These are phyloP conservation scores for Metschnikowia amazonensis DNA, from an alignment of 805 yeast genomes.

Conservation along the genomic window DNA sequence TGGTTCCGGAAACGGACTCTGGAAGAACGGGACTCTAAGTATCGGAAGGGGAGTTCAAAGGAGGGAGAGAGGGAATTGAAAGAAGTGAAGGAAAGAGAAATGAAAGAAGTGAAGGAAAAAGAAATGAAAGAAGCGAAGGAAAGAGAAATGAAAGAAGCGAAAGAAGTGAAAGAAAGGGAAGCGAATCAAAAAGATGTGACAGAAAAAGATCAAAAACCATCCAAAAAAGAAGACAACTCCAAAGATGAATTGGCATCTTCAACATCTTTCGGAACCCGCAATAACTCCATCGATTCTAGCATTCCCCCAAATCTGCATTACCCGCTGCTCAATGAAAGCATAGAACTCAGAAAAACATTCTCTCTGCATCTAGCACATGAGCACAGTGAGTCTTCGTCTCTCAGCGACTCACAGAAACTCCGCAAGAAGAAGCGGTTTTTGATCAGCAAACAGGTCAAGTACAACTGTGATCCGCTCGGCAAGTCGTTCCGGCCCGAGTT, in stretches of 20 bases:
- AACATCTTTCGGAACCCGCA: slow-evolving; percentile 1
- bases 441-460: slow-evolving; percentile 61
- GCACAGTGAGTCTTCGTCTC: slow-evolving; percentile 18
- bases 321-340: slow-evolving; percentile 1
- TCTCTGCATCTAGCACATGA: slow-evolving; percentile 14
- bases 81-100: no score
- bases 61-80: neutral
- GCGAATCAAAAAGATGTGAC: neutral
- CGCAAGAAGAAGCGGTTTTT: slow-evolving; percentile 41
- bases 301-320: neutral
- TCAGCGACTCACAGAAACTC: slow-evolving; percentile 19
- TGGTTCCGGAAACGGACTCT: slow-evolving; percentile 30
- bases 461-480: slow-evolving; percentile 70
- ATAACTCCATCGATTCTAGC: slow-evolving; percentile 4
- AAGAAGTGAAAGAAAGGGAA: neutral
- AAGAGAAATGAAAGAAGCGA: neutral
- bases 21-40: slow-evolving; percentile 4
- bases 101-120: no score
- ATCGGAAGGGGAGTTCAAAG: neutral
- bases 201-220: neutral
- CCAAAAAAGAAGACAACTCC: neutral
- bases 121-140: no score
- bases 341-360: slow-evolving; percentile 10
- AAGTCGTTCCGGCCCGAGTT: slow-evolving; percentile 76
- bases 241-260: neutral